phyloP scores from a whole-genome alignment of 2,329 filamentous ascomycete genomes.

The Didymella segeticola region DNA sequence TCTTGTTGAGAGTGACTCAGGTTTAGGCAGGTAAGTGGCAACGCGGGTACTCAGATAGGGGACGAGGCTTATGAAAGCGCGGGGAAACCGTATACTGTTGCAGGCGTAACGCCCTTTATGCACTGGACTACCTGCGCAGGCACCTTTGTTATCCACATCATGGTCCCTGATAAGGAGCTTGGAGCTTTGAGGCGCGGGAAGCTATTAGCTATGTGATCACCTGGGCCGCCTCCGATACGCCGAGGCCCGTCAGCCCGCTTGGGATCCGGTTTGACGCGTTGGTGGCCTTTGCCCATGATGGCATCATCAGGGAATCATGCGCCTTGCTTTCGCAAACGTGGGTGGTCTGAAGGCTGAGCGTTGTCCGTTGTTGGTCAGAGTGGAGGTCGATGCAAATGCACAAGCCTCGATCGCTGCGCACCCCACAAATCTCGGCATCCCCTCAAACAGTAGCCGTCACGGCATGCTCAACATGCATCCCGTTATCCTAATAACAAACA shows the following conservation, averaged over 20 bases:
- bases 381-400: conserved; percentile 9
- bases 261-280: conserved; percentile 35
- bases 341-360: conserved; percentile 40
- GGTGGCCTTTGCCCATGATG: conserved; percentile 31
- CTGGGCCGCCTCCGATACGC: conserved; percentile 40
- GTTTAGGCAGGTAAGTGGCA: conserved; percentile 35
- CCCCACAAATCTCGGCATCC: conserved; percentile 28
- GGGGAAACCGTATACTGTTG: conserved; percentile 24
- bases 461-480: conserved; percentile 19
- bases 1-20: conserved; percentile 42
- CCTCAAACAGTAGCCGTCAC: conserved; percentile 37
- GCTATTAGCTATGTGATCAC: conserved; percentile 23
- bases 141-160: conserved; percentile 26
- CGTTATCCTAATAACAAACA: conserved; percentile 15
- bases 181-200: conserved; percentile 28
- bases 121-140: conserved; percentile 32
- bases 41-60: conserved; percentile 31
- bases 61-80: conserved; percentile 27
- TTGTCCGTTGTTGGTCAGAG: conserved; percentile 13
- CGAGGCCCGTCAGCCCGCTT: conserved; percentile 36
- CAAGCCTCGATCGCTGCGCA: conserved; percentile 24
- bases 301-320: conserved; percentile 44
- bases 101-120: conserved; percentile 36
- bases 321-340: conserved; percentile 42
- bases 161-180: conserved; percentile 36